Conservation (phyloP, 2,329 filamentous ascomycete species). For the Phialophora macrospora region DNA sequence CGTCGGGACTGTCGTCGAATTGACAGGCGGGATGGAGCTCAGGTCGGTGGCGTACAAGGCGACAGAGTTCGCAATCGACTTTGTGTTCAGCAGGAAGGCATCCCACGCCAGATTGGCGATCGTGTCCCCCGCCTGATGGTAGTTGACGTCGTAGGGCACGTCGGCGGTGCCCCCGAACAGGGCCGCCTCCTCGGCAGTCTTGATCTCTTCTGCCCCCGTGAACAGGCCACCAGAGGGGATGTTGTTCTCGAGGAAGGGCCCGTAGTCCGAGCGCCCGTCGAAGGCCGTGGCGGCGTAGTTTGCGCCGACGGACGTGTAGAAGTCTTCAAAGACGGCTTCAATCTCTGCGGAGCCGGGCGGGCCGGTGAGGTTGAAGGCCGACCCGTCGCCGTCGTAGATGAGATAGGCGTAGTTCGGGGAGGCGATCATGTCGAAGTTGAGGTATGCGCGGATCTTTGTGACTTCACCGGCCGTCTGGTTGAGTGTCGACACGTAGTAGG, state of each 20-base stretch:
- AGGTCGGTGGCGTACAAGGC: conserved; percentile 71
- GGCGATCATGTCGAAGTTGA: conserved; percentile 73
- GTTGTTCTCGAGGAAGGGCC: conserved; percentile 72
- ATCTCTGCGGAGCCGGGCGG: conserved; percentile 71
- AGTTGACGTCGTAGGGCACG: conserved; percentile 61
- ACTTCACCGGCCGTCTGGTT: conserved; percentile 52
- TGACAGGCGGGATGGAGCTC: conserved; percentile 61
- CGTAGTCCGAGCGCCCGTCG: conserved; percentile 80
- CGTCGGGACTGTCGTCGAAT: neutral
- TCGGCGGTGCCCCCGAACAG: conserved; percentile 74
- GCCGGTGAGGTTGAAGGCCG: conserved; percentile 59
- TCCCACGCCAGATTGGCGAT: conserved; percentile 59
- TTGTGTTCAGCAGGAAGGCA: conserved; percentile 61
- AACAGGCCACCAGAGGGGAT: conserved; percentile 78
- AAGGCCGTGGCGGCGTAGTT: conserved; percentile 75
- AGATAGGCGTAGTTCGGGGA: conserved; percentile 64
- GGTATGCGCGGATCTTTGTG: conserved; percentile 67
- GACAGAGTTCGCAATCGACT: conserved; percentile 72
- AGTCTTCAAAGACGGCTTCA: conserved; percentile 69
- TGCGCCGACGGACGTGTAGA: conserved; percentile 65
- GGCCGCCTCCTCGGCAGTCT: conserved; percentile 68
- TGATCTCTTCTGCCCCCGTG: conserved; percentile 76
- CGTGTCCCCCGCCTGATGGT: conserved; percentile 60
- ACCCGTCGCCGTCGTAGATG: conserved; percentile 64
- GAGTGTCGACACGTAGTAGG: conserved; percentile 57